phyloP scores from a whole-genome alignment of 805 yeast genomes.

The Ogataea salicorniae region DNA sequence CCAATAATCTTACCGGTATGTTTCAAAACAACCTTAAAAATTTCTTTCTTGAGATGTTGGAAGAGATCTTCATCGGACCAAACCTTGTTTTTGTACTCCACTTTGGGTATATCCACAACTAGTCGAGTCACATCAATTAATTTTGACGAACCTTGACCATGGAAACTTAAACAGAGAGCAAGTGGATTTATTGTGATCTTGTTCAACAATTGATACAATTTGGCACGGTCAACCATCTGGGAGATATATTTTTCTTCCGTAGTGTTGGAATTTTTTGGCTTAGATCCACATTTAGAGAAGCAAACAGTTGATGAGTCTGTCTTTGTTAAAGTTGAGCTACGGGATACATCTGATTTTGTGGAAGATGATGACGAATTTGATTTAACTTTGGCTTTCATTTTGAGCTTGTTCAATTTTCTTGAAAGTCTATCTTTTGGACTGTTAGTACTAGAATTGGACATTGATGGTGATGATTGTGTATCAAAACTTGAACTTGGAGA shows the following conservation, averaged over 20 bases:
- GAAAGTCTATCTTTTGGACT: slow-evolving; percentile 4
- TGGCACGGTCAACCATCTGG: slow-evolving; percentile 38
- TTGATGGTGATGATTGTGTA: background rate
- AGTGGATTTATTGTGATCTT: slow-evolving; percentile 26
- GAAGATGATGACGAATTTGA: background rate
- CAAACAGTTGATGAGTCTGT: background rate
- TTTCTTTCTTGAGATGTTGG: slow-evolving; percentile 52
- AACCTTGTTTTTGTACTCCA: slow-evolving; percentile 54
- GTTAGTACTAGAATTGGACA: background rate
- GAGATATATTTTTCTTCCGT: slow-evolving; percentile 32
- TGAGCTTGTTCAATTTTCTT: slow-evolving; percentile 7
- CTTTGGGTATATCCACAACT: slow-evolving; percentile 56
- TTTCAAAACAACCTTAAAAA: slow-evolving; percentile 48
- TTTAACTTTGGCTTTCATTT: slow-evolving; percentile 2
- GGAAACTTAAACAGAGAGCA: slow-evolving; percentile 62
- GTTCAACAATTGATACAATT: slow-evolving; percentile 36
- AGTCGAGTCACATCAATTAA: slow-evolving; percentile 74
- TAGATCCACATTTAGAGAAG: background rate
- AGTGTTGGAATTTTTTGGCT: slow-evolving; percentile 1
- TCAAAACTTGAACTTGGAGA: slow-evolving; percentile 8
- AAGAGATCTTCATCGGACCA: slow-evolving; percentile 74
- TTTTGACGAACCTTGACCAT: slow-evolving; percentile 65
- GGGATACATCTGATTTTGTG: background rate
- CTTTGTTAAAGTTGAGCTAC: background rate
- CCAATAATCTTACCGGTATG: slow-evolving; percentile 77